Evolutionary conservation across 1,139 yeast genomes (phyloP), one percentile per base, ranked within the genome.

Genomic region (Hyphopichia wangnamkhiaoensis): DNA sequence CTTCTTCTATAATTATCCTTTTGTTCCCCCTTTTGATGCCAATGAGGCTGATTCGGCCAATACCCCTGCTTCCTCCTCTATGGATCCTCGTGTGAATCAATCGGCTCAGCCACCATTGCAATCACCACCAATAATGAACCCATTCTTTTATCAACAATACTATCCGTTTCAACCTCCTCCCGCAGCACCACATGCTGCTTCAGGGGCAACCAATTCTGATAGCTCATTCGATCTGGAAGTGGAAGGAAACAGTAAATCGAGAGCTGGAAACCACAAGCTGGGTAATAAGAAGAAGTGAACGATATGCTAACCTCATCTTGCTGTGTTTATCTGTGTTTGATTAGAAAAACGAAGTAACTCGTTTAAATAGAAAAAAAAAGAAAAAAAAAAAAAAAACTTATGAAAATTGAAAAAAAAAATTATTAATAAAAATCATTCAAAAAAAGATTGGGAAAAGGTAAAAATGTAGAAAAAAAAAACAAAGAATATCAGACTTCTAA

Each of bases 11-110:
- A 31, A 20, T 20, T 31, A 31, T 20, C 26, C 21, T 6, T 18
- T 31, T 12, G 25, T 31, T 12, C 33, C 33, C 12, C 16, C 16
- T n/a, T 28, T 13, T 28, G 31, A 28, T 4, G 33, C 14, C 20
- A n/a, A 17, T 6, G 29, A 26, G 5, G 29, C 12, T 7, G 29
- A 26, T 6, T 17, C 13, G 9, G 12, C 29, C 5, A 23, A 23
- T 23, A 15, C 15, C 6, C 14, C 12, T n/a, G 9, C 29, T 8
- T 6, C n/a, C n/a, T n/a, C n/a, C n/a, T n/a, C n/a, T n/a, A n/a
- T n/a, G n/a, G n/a, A n/a, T n/a, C n/a, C n/a, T n/a, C n/a, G n/a
- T n/a, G n/a, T n/a, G n/a, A n/a, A n/a, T n/a, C n/a, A n/a, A n/a
- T n/a, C n/a, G n/a, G n/a, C n/a, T n/a, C n/a, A n/a, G n/a, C n/a